Evolutionary conservation across 179 eudicot species (phyloP).

Genomic region (Silene noctiflora): DNA sequence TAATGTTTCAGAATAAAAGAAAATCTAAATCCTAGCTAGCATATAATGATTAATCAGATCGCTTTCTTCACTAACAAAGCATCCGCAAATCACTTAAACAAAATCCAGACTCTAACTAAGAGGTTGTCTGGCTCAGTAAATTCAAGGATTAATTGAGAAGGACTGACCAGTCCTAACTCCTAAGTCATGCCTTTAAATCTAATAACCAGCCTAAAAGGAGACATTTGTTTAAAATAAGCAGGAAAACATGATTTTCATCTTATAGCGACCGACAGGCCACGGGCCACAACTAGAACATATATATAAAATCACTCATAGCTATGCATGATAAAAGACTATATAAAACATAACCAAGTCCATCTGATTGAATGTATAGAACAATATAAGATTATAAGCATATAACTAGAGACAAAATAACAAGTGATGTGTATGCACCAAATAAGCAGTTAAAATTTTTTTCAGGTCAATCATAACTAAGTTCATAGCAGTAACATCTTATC

Average conservation of each 20-base stretch:
- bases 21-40: background rate
- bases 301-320: background rate
- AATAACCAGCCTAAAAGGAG: background rate
- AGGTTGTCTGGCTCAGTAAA: background rate
- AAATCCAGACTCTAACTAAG: background rate
- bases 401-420: background rate
- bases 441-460: background rate
- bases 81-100: background rate
- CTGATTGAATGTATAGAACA: background rate
- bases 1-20: background rate
- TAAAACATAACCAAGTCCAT: background rate
- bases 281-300: background rate
- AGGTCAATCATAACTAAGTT: background rate
- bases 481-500: background rate
- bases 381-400: too few relatives aligned
- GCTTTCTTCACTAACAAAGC: background rate
- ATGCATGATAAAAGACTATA: background rate
- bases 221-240: background rate
- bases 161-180: background rate
- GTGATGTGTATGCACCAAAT: background rate
- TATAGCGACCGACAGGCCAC: background rate
- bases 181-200: background rate
- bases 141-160: background rate
- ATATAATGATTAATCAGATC: background rate
- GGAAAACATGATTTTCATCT: background rate